phyloP scores from a whole-genome alignment of 805 yeast species.

The Hermanozyma aechmeae region DNA sequence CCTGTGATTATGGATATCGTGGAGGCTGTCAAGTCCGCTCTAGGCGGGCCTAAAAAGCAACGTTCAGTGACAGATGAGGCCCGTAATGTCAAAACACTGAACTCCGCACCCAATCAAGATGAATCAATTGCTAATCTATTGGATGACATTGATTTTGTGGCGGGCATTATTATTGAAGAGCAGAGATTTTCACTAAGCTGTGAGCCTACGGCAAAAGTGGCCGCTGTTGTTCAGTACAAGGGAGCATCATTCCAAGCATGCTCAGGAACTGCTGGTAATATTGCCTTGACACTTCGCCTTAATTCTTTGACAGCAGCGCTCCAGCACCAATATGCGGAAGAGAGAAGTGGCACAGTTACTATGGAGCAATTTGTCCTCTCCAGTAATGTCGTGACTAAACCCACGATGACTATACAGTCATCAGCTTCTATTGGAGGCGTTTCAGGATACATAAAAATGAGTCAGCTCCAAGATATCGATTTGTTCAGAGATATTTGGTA shows the following conservation, averaged over 20 bases:
- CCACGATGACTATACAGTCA: constrained; percentile 33
- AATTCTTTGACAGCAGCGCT: constrained; percentile 59
- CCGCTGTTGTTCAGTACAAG: constrained; percentile 70
- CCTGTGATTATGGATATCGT: constrained; percentile 63
- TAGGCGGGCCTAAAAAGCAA: too few relatives aligned
- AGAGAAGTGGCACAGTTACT: constrained; percentile 64
- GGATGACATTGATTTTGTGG: constrained; percentile 48
- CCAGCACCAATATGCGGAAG: constrained; percentile 88
- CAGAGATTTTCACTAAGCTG: constrained; percentile 78
- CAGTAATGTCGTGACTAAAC: constrained; percentile 37
- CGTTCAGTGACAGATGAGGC: too few relatives aligned
- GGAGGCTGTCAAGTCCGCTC: constrained; percentile 35
- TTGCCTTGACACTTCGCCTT: constrained; percentile 26
- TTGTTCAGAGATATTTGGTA: constrained; percentile 79
- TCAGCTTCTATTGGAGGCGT: constrained; percentile 48
- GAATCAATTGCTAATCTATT: constrained; percentile 29
- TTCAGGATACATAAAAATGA: constrained; percentile 58
- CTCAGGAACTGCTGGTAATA: constrained; percentile 23
- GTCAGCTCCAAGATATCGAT: constrained; percentile 80
- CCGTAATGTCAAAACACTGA: too few relatives aligned
- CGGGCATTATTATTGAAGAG: constrained; percentile 56
- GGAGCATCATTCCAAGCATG: constrained; percentile 54
- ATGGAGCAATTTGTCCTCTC: constrained; percentile 38
- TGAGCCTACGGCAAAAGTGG: constrained; percentile 89
- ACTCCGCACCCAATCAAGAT: too few relatives aligned